Percentiles rank a stretch among this genome's conserved stretches.
Evolutionary conservation across 31 red algal species (phyloP).

Genomic region (Endocladia muricata): DNA sequence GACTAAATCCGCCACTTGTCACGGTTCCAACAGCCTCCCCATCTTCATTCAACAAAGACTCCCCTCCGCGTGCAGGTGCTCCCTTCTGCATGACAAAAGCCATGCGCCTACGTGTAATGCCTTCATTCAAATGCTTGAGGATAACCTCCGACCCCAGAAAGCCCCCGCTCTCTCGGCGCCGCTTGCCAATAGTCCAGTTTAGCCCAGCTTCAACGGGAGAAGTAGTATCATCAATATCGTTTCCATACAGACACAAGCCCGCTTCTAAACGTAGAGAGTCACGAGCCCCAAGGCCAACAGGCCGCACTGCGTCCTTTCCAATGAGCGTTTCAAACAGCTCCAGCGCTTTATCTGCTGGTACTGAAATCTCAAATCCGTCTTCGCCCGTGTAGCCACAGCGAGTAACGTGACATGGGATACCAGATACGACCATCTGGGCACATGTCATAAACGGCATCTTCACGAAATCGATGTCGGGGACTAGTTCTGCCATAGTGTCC

Average conservation of each 20-base stretch:
- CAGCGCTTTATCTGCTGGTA: constrained; percentile 51
- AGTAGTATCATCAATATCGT: constrained; percentile 94
- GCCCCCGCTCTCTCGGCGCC: constrained; percentile 68
- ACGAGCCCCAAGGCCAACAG: constrained; percentile 87
- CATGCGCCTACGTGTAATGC: constrained; percentile 61
- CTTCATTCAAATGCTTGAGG: constrained; percentile 80
- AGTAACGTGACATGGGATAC: constrained; percentile 76
- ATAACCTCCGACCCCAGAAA: constrained; percentile 90
- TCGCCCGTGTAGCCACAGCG: constrained; percentile 99
- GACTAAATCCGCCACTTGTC: constrained; percentile 89
- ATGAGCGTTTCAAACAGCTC: constrained; percentile 74
- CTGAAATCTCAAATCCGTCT: constrained; percentile 96
- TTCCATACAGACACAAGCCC: constrained; percentile 98
- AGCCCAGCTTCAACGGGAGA: constrained; percentile 91
- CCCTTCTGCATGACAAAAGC: constrained; percentile 86
- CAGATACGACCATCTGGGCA: constrained; percentile 29
- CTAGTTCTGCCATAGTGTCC: constrained; percentile 51
- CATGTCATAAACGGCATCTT: constrained; percentile 92
- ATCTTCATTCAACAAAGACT: constrained; percentile 72
- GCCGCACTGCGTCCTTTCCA: constrained; percentile 65
- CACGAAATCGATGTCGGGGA: constrained; percentile 60
- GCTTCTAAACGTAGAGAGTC: constrained; percentile 96
- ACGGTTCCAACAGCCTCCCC: constrained; percentile 78
- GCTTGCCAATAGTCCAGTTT: constrained; percentile 93
- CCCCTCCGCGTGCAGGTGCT: constrained; percentile 91